Conservation (phyloP, 176 grass and related monocot species). For the Melocanna baccifera region DNA sequence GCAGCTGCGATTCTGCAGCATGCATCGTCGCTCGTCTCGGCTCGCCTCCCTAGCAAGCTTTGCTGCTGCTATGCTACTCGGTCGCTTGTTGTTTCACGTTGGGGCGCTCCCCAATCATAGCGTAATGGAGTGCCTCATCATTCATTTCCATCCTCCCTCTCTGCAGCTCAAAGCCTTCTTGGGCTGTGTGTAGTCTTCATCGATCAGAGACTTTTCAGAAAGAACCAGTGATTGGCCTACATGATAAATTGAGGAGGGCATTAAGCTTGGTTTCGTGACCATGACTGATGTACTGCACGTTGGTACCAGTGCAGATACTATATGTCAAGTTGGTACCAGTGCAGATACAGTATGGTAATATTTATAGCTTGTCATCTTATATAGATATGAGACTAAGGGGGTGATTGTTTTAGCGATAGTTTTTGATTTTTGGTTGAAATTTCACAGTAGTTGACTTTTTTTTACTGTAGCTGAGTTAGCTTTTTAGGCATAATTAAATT, state of each 20-base stretch:
- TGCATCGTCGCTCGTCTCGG: background rate
- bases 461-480: too few relatives aligned
- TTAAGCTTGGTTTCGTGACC: background rate
- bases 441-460: too few relatives aligned
- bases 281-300: background rate
- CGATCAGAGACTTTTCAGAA: background rate
- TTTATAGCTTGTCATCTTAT: too few relatives aligned
- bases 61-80: conserved; percentile 36
- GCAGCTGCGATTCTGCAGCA: background rate
- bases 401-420: too few relatives aligned
- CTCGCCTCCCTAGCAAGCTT: background rate
- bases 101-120: conserved; percentile 59
- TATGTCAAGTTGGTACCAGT: too few relatives aligned
- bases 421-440: too few relatives aligned
- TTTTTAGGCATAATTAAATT: too few relatives aligned
- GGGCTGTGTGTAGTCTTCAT: background rate
- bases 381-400: too few relatives aligned
- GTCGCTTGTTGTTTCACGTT: conserved; percentile 42
- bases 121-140: conserved; percentile 64
- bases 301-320: too few relatives aligned
- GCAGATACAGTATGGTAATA: too few relatives aligned
- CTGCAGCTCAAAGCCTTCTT: background rate
- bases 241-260: background rate
- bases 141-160: conserved; percentile 23
- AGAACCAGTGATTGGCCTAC: background rate